Base-by-base conservation (phyloP, 2,329 filamentous ascomycete genomes). In the Penicillium sp. region DNA sequence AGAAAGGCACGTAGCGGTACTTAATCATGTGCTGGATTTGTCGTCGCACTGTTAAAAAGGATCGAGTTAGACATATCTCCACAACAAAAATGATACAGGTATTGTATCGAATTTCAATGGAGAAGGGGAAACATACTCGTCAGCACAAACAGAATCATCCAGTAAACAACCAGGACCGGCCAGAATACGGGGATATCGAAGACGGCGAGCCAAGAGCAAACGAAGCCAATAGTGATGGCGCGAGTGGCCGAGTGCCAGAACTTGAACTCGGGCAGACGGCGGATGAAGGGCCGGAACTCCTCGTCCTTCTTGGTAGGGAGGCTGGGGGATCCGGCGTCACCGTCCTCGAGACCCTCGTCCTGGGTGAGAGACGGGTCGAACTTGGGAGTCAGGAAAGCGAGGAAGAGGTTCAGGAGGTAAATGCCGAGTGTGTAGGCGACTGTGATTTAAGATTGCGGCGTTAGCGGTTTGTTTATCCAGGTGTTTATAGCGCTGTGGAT, bases 1-100 rank as follows among this genome's bases (percentile, higher is more conserved):
- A 88, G 80, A 97, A 96, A 41, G 93, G 92, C 31, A 96, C 92
- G 74, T 96, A 99, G 79, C 93, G 91, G 82, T 97, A 99, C 82
- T 97, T 99, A 84, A 99, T 93, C 94, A 99, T 99, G 81, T 97
- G 94, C 81, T 99, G 94, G 69, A 99, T 99, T 81, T 99, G 94
- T 82, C 94, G 91, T 78, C 94, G 87, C 94, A 99, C 92, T 96
- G 68, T 31, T 55, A 44, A 50, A 31, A 43, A 39, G 35, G 38
- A n/a, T 4, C 2, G 19, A 61, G 62, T 66, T 62, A 54, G 62
- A 38, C 21, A 54, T 35, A 19, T 17, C 7, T 13, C 27, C 42
- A 39, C 27, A 35, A n/a, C 21, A 31, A 43, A 21, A 31, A n/a
- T 6, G 15, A 17, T 5, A 23, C 29, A 15, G 4, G 6, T 15